phyloP scores from a whole-genome alignment of 768 basidiomycete genomes.

The Steccherinum ochraceum region DNA sequence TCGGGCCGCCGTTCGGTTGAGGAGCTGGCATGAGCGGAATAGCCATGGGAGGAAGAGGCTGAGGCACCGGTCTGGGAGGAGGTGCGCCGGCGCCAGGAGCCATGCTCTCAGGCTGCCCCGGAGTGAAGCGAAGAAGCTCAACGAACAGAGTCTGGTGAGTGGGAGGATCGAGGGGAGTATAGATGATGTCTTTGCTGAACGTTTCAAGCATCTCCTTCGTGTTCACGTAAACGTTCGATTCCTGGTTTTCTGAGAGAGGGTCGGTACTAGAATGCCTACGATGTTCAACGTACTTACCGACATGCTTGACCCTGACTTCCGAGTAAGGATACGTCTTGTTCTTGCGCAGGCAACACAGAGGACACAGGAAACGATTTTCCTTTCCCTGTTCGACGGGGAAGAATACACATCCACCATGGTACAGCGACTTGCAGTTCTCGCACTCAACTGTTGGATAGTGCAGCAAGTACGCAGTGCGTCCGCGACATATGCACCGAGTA shows the following conservation, averaged over 20 bases:
- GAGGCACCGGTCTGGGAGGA: conserved; percentile 9
- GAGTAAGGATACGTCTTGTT: conserved; percentile 65
- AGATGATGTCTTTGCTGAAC: conserved; percentile 66
- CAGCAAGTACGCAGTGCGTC: conserved; percentile 53
- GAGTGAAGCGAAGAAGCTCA: conserved; percentile 61
- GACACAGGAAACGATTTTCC: conserved; percentile 53
- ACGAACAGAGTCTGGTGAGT: conserved; percentile 66
- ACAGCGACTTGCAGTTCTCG: conserved; percentile 55
- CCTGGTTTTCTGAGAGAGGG: conserved; percentile 35
- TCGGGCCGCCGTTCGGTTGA: not conserved
- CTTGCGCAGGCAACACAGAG: conserved; percentile 73
- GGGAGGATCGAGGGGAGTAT: conserved; percentile 59
- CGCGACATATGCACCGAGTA: conserved; percentile 78
- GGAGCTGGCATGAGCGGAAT: not conserved
- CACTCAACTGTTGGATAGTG: conserved; percentile 63
- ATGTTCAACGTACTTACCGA: conserved; percentile 33
- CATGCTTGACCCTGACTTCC: conserved; percentile 66
- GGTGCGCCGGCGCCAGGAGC: conserved; percentile 18
- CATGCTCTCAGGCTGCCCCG: conserved; percentile 43
- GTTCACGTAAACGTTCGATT: conserved; percentile 61
- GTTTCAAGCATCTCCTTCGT: conserved; percentile 68
- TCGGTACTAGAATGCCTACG: conserved; percentile 8
- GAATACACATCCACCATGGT: conserved; percentile 75
- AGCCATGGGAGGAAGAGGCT: conserved; percentile 11
- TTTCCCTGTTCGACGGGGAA: conserved; percentile 43